These are phyloP conservation scores for Cladophialophora carrionii DNA, from an alignment of 2,329 filamentous ascomycete species.

Conservation along the genomic window DNA sequence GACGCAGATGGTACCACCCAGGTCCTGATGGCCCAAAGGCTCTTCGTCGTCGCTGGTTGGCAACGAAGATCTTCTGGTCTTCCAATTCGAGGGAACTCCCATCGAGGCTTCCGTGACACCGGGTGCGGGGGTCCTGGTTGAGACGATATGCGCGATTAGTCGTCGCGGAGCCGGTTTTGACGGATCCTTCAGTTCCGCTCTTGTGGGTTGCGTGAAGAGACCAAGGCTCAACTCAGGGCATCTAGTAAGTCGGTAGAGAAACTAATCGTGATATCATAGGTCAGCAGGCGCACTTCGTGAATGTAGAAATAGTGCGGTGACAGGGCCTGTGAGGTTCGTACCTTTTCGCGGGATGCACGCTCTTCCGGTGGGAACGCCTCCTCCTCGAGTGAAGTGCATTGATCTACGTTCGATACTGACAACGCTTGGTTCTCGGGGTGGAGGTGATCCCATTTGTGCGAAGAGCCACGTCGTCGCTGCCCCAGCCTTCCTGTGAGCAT, in stretches of 20 bases:
- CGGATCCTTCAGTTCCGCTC: conserved; percentile 59
- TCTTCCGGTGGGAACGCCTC: conserved; percentile 62
- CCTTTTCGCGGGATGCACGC: conserved; percentile 63
- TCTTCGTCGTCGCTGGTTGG: conserved; percentile 45
- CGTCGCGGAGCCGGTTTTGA: conserved; percentile 57
- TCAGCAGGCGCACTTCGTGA: neutral
- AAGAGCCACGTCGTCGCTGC: conserved; percentile 34
- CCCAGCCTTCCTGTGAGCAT: conserved; percentile 38
- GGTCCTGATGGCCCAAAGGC: conserved; percentile 69
- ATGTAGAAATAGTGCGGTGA: neutral
- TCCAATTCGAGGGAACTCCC: conserved; percentile 71
- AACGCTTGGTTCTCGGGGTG: conserved; percentile 76
- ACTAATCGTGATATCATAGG: conserved; percentile 52
- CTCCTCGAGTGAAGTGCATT: conserved; percentile 62
- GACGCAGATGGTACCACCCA: conserved; percentile 73
- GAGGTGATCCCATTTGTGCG: conserved; percentile 57
- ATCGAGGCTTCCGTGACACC: conserved; percentile 76
- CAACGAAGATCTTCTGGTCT: conserved; percentile 48
- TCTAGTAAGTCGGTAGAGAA: conserved; percentile 72
- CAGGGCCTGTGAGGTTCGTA: conserved; percentile 42
- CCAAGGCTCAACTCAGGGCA: conserved; percentile 79
- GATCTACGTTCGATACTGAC: conserved; percentile 56
- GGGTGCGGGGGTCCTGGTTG: conserved; percentile 67
- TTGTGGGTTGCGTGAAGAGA: conserved; percentile 68
- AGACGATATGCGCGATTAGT: conserved; percentile 74